These are phyloP conservation scores for Eutypa lata DNA, from an alignment of 2,329 filamentous ascomycete genomes.

Conservation along the genomic window DNA sequence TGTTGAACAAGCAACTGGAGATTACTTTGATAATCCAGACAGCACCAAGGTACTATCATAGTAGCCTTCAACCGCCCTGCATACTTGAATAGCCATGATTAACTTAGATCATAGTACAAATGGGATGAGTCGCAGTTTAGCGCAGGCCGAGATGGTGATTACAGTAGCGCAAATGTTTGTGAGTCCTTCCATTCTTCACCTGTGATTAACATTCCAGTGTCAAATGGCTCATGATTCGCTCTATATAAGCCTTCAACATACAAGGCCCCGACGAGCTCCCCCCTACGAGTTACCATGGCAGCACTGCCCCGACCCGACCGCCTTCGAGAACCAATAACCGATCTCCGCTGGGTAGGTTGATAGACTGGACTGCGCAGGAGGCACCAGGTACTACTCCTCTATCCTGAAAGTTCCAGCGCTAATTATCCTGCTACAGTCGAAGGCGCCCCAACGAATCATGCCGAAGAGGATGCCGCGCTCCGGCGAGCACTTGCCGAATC, in stretches of 20 bases:
- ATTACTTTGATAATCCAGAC: constrained; percentile 49
- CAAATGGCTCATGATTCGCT: constrained; percentile 8
- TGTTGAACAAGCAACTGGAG: constrained; percentile 45
- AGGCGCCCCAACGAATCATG: constrained; percentile 33
- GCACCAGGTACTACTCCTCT: constrained; percentile 36
- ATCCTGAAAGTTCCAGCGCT: constrained; percentile 14
- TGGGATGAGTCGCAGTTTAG: constrained; percentile 57
- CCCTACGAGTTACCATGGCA: constrained; percentile 36
- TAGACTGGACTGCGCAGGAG: constrained; percentile 44
- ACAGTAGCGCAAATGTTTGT: constrained; percentile 44
- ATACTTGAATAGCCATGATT: not conserved
- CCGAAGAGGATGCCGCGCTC: constrained; percentile 54
- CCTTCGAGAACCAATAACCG: constrained; percentile 57
- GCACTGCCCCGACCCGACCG: constrained; percentile 55
- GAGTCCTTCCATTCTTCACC: constrained; percentile 19
- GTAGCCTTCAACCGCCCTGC: not conserved
- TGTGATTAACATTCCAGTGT: not conserved
- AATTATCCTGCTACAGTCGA: constrained; percentile 24
- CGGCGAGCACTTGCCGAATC: constrained; percentile 56
- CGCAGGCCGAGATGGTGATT: constrained; percentile 49
- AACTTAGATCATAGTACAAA: constrained; percentile 35
- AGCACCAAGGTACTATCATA: constrained; percentile 33
- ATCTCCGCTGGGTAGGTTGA: constrained; percentile 53
- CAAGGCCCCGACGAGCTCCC: constrained; percentile 49
- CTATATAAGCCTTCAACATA: constrained; percentile 50